These are phyloP conservation scores for Turritis glabra DNA, from an alignment of 345 rosid genomes.

Conservation along the genomic window DNA sequence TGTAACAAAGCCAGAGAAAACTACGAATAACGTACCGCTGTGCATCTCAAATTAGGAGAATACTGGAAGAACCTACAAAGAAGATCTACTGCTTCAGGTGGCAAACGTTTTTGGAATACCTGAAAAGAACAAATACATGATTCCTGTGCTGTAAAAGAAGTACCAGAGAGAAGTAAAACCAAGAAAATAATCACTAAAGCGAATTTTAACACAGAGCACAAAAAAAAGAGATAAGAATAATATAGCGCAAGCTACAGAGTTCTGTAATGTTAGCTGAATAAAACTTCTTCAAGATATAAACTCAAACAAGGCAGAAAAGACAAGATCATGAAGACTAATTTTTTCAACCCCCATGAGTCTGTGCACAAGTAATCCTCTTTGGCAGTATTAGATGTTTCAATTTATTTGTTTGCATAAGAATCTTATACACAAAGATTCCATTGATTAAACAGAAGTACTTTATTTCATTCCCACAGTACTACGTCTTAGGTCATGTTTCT, in stretches of 20 bases:
- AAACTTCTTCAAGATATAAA: background rate
- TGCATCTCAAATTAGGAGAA: conserved; percentile 87
- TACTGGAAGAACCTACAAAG: conserved; percentile 87
- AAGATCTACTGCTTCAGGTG: conserved; percentile 94
- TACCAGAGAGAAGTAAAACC: background rate
- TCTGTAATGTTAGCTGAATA: background rate
- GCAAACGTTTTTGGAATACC: conserved; percentile 63
- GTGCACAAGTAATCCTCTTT: background rate
- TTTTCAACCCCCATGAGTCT: background rate
- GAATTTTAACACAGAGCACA: background rate
- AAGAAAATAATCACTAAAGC: background rate
- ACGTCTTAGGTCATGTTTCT: too few relatives aligned
- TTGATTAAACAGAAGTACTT: too few relatives aligned
- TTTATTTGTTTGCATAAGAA: background rate
- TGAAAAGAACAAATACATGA: conserved; percentile 7
- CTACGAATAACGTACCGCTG: conserved; percentile 62
- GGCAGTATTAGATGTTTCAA: background rate
- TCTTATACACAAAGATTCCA: background rate
- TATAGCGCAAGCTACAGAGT: background rate
- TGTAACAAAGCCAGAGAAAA: background rate
- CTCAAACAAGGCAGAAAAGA: background rate
- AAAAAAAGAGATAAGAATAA: background rate
- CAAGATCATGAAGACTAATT: background rate
- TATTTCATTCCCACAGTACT: too few relatives aligned
- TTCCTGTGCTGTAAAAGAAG: background rate